These are phyloP conservation scores for Lichtheimia corymbifera DNA, from an alignment of 371 early-diverging fungal species.

Conservation along the genomic window DNA sequence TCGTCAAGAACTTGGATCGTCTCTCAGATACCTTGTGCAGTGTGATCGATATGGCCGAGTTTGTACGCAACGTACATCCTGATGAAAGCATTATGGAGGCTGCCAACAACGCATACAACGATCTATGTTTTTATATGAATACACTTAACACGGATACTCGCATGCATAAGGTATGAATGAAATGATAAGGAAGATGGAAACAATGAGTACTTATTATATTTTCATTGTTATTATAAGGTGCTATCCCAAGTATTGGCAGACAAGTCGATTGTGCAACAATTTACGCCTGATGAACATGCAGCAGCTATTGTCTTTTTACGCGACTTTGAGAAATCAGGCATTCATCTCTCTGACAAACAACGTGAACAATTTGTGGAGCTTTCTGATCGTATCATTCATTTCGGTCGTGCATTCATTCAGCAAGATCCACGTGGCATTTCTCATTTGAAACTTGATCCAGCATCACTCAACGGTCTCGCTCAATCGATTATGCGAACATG, in stretches of 20 bases:
- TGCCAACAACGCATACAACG: constrained; percentile 79
- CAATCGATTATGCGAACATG: constrained; percentile 18
- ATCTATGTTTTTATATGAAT: constrained; percentile 85
- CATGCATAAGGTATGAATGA: constrained; percentile 67
- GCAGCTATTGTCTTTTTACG: constrained; percentile 82
- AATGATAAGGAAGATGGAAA: not conserved
- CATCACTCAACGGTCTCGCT: constrained; percentile 24
- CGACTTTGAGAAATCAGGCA: constrained; percentile 95
- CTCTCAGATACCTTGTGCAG: constrained; percentile 90
- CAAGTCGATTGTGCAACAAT: constrained; percentile 47
- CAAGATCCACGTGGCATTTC: constrained; percentile 44
- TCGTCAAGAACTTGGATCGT: constrained; percentile 84
- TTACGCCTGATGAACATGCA: constrained; percentile 71
- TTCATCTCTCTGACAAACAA: constrained; percentile 73
- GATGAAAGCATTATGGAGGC: constrained; percentile 66
- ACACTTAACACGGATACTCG: constrained; percentile 88
- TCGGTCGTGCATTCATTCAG: constrained; percentile 77
- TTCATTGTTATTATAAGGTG: constrained; percentile 35
- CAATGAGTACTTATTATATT: too few species aligned
- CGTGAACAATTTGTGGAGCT: constrained; percentile 78
- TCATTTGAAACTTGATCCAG: constrained; percentile 24
- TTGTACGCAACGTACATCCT: constrained; percentile 91
- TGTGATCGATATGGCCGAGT: constrained; percentile 91
- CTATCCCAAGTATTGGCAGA: constrained; percentile 67
- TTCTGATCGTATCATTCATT: constrained; percentile 78